Evolutionary conservation across 495 filamentous ascomycete genomes (phyloP).

Genomic region (Penicillium silybi): DNA sequence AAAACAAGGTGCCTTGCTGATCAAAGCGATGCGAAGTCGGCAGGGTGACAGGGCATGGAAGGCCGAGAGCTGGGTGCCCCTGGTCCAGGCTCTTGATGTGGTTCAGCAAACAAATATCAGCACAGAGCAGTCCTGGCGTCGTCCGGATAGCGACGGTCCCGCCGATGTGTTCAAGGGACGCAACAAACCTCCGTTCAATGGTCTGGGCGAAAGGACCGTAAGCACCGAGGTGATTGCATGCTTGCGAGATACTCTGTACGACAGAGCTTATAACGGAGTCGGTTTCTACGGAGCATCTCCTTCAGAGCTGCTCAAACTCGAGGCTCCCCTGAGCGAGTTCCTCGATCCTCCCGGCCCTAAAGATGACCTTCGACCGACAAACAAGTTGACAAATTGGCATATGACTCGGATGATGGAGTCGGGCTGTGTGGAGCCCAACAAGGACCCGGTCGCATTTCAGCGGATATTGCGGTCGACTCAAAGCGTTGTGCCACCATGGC

Average conservation of each 20-base stretch:
- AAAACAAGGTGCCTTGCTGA: conserved; percentile 47
- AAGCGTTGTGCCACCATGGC: conserved; percentile 38
- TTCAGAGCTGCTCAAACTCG: conserved; percentile 18
- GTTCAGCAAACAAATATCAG: conserved; percentile 34
- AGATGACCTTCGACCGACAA: conserved; percentile 22
- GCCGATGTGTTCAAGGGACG: conserved; percentile 15
- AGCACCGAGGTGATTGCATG: conserved; percentile 55
- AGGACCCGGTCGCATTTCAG: conserved; percentile 39
- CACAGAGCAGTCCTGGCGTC: conserved; percentile 32
- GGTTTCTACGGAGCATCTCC: conserved; percentile 24
- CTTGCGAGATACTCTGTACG: conserved; percentile 49
- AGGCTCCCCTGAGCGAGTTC: conserved; percentile 22
- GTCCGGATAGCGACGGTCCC: conserved; percentile 17
- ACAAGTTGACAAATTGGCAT: conserved; percentile 43
- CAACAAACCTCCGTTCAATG: conserved; percentile 31
- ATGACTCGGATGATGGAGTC: conserved; percentile 52
- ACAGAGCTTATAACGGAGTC: conserved; percentile 30
- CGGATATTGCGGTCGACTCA: conserved; percentile 29
- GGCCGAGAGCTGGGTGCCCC: conserved; percentile 35
- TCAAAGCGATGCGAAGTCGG: conserved; percentile 36
- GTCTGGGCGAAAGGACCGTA: conserved; percentile 48
- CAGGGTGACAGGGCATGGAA: conserved; percentile 35
- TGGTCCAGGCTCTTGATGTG: conserved; percentile 23
- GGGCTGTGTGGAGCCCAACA: conserved; percentile 32
- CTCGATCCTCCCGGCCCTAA: conserved; percentile 17